A percentile compares a stretch with the other conserved stretches of the same genome.
These are phyloP conservation scores for Kodamaea arcana DNA, from an alignment of 1,139 yeast genomes.

Conservation along the genomic window DNA sequence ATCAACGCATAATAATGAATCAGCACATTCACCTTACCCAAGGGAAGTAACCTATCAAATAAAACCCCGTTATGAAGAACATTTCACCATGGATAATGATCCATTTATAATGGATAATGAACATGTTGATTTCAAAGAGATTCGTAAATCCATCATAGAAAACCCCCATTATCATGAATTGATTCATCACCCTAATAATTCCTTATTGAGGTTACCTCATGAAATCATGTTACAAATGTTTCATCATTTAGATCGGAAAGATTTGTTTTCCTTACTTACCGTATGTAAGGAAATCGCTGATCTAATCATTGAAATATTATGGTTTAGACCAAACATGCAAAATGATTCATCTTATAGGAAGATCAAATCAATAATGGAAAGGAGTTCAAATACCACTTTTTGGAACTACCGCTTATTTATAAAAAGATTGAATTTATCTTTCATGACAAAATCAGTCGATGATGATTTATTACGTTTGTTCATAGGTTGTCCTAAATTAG, in stretches of 20 bases:
- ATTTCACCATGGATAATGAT: too few relatives aligned
- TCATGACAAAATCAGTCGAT: constrained; percentile 63
- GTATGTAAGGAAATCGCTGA: constrained; percentile 84
- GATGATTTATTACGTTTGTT: constrained; percentile 57
- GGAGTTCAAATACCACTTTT: constrained; percentile 46
- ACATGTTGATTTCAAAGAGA: constrained; percentile 32
- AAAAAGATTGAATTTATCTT: constrained; percentile 75
- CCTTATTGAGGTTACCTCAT: constrained; percentile 68
- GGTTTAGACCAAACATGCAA: constrained; percentile 86
- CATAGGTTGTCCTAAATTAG: constrained; percentile 69
- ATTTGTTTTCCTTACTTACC: constrained; percentile 63
- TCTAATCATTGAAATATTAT: constrained; percentile 71
- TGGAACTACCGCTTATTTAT: constrained; percentile 75
- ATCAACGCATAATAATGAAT: too few relatives aligned
- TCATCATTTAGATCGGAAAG: constrained; percentile 62
- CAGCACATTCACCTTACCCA: too few relatives aligned
- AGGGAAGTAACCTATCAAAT: too few relatives aligned
- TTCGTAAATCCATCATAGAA: constrained; percentile 31
- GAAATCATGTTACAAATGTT: constrained; percentile 74
- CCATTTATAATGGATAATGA: constrained; percentile 36
- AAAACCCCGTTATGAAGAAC: too few relatives aligned
- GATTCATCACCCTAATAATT: constrained; percentile 15
- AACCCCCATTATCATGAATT: constrained; percentile 9
- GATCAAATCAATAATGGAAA: constrained; percentile 52
- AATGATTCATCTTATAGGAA: constrained; percentile 48